These are phyloP conservation scores for Scutellaria galericulata DNA, from an alignment of 257 asterid genomes.

Conservation along the genomic window DNA sequence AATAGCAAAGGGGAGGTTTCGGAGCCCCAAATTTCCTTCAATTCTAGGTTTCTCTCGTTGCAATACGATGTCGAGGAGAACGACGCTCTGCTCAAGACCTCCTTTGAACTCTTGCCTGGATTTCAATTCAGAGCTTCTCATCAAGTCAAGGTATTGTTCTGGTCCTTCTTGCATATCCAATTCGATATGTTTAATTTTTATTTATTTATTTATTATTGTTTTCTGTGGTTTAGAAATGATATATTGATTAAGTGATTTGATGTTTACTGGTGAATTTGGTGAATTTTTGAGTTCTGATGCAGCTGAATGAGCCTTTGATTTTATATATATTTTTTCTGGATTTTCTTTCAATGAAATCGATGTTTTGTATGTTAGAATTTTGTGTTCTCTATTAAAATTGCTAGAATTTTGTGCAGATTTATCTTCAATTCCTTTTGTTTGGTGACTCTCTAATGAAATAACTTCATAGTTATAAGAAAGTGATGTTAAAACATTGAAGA, in stretches of 20 bases:
- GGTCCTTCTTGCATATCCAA: not conserved
- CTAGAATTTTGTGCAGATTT: slow-evolving; percentile 9
- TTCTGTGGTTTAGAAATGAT: no score
- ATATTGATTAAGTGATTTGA: slow-evolving; percentile 6
- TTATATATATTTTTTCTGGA: not conserved
- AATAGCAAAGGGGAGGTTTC: slow-evolving; percentile 73
- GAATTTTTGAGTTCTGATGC: not conserved
- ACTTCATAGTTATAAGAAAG: not conserved
- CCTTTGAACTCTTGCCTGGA: slow-evolving; percentile 61
- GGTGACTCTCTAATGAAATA: not conserved
- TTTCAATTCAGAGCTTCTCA: slow-evolving; percentile 67
- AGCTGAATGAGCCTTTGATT: not conserved
- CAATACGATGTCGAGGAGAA: slow-evolving; percentile 80
- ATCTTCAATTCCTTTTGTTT: slow-evolving; percentile 3
- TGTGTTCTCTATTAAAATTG: not conserved
- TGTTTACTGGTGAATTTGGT: slow-evolving; percentile 5
- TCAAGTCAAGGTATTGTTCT: slow-evolving; percentile 62
- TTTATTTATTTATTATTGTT: not conserved
- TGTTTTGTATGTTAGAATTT: not conserved
- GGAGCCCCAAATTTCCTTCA: slow-evolving; percentile 74
- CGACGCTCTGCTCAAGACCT: slow-evolving; percentile 76
- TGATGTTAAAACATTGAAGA: no score
- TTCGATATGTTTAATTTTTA: not conserved
- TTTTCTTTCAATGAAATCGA: slow-evolving; percentile 4
- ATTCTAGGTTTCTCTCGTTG: slow-evolving; percentile 67